Conservation (phyloP, 352 stramenopile genomes). For the Pythium sp. region DNA sequence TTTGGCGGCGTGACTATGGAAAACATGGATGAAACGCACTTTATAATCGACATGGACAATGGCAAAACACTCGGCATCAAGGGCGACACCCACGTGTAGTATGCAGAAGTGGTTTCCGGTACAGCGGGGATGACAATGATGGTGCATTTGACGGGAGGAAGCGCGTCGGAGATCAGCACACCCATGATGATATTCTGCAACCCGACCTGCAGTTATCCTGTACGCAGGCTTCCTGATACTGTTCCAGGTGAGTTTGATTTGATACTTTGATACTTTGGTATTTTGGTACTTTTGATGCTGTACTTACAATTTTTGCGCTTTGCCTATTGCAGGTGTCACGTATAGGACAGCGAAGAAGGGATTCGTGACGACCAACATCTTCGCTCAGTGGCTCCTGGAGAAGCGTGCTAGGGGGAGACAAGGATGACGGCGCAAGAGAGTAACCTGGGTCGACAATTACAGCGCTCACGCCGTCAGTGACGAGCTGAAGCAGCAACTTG, state of each 20-base stretch:
- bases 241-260: constrained; percentile 13
- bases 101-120: too few species aligned
- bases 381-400: constrained; percentile 25
- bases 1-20: too few species aligned
- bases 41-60: too few species aligned
- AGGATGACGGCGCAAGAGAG: constrained; percentile 15
- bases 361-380: constrained; percentile 24
- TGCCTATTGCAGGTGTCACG: constrained; percentile 1
- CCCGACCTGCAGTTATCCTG: constrained; percentile 18
- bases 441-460: constrained; percentile 25
- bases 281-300: background rate
- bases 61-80: too few species aligned
- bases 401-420: constrained; percentile 7
- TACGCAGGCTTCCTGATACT: constrained; percentile 20
- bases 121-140: constrained; percentile 33
- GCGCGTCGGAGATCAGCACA: constrained; percentile 14
- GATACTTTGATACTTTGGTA: constrained; percentile 1
- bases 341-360: constrained; percentile 27
- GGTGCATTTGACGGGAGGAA: constrained; percentile 19
- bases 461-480: constrained; percentile 14
- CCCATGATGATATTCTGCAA: constrained; percentile 37
- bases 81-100: too few species aligned
- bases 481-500: constrained; percentile 5
- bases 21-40: too few species aligned
- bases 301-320: background rate